Percentiles rank a stretch among this genome's conserved stretches.
These are phyloP conservation scores for Xylaria castorea DNA, from an alignment of 495 filamentous ascomycete species.

Conservation along the genomic window DNA sequence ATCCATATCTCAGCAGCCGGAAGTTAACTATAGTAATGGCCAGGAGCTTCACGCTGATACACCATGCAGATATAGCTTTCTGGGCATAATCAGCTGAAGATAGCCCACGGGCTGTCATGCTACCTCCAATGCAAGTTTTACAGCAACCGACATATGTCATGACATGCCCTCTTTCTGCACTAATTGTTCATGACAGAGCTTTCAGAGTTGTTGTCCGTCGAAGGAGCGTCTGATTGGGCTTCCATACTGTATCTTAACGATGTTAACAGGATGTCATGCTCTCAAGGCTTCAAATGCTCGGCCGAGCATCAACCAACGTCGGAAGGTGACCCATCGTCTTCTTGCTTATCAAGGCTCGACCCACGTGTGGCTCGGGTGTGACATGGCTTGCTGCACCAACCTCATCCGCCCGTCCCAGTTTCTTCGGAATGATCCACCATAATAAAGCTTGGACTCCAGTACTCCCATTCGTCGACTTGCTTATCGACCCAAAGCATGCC, in stretches of 20 bases:
- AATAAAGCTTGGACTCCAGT: constrained; percentile 85
- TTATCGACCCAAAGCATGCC: constrained; percentile 94
- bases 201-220: background rate
- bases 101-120: background rate
- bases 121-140: background rate
- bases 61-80: background rate
- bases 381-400: background rate
- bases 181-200: background rate
- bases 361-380: background rate
- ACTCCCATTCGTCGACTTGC: constrained; percentile 87
- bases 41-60: background rate
- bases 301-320: background rate
- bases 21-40: background rate
- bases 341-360: background rate
- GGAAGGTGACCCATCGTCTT: background rate
- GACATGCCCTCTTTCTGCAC: background rate
- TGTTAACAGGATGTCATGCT: background rate
- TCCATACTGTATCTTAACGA: background rate
- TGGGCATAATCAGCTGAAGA: background rate
- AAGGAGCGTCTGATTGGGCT: background rate
- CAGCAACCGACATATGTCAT: background rate
- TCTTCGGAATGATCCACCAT: constrained; percentile 43
- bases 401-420: constrained; percentile 29
- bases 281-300: background rate
- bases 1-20: background rate